phyloP scores from a whole-genome alignment of 176 grass and related monocot species.

The Puccinellia tenuiflora region DNA sequence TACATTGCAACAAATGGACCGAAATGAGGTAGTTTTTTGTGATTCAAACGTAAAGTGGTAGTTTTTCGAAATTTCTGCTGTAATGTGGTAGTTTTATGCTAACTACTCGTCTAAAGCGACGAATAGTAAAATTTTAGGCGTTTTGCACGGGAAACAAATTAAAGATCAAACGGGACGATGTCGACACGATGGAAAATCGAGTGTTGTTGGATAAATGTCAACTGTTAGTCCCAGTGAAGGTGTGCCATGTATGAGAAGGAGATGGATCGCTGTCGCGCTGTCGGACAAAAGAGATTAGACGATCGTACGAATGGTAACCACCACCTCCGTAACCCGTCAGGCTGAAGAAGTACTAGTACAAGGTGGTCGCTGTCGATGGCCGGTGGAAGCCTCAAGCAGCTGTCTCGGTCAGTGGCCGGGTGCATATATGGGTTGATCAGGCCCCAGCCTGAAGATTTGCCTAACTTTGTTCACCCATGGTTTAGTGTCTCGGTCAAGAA shows the following conservation, averaged over 20 bases:
- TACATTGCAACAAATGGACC: no score
- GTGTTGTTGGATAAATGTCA: neutral
- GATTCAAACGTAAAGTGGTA: no score
- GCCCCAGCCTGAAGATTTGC: neutral
- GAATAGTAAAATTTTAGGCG: neutral
- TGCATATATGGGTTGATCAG: neutral
- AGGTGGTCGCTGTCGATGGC: neutral
- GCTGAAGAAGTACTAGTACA: neutral
- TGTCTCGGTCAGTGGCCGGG: conserved; percentile 15
- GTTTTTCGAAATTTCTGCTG: no score
- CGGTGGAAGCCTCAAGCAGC: neutral
- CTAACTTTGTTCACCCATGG: no score
- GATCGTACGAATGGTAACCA: neutral
- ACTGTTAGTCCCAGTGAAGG: neutral
- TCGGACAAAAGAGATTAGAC: neutral
- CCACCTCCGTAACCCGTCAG: neutral
- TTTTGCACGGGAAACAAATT: neutral
- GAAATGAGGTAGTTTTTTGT: no score
- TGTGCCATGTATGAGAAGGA: neutral
- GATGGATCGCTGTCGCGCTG: neutral
- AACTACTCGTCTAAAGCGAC: no score
- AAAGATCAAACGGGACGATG: neutral
- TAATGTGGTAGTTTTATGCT: no score
- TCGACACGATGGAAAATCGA: neutral
- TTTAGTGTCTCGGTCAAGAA: no score